Percentiles rank a stretch among this genome's conserved stretches.
Conservation (phyloP, 1,284 basidiomycete genomes). For the Leccinum subrobustum region DNA sequence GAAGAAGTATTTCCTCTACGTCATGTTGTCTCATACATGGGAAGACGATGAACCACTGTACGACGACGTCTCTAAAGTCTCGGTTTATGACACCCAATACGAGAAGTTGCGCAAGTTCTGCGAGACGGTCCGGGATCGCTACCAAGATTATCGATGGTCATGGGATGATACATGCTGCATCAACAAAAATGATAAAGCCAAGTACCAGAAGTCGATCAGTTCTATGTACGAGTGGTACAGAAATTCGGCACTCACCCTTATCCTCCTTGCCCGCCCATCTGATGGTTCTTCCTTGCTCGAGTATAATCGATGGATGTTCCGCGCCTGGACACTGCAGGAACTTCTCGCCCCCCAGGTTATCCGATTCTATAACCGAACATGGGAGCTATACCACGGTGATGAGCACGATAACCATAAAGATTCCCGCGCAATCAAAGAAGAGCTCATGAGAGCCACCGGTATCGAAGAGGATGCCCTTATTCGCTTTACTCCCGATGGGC, state of each 20-base stretch:
- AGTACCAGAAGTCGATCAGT: constrained; percentile 8
- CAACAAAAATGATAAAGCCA: constrained; percentile 1
- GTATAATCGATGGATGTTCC: constrained; percentile 20
- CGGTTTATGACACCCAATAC: constrained; percentile 8
- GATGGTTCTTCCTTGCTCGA: neutral
- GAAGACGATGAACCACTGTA: constrained; percentile 10
- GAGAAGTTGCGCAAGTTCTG: constrained; percentile 17
- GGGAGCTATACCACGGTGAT: constrained; percentile 7
- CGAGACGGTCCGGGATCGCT: constrained; percentile 2
- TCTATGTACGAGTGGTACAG: constrained; percentile 25
- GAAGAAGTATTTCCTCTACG: constrained; percentile 15
- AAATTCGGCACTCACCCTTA: constrained; percentile 16
- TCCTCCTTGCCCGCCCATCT: constrained; percentile 8
- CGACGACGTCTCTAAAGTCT: constrained; percentile 1
- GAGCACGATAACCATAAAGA: constrained; percentile 10
- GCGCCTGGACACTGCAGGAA: constrained; percentile 20
- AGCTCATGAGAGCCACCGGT: neutral
- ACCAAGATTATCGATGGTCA: constrained; percentile 4
- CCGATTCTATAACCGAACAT: constrained; percentile 13
- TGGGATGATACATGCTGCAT: constrained; percentile 20
- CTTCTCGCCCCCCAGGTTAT: constrained; percentile 12
- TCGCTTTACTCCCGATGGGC: constrained; percentile 8
- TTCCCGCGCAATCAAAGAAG: constrained; percentile 1
- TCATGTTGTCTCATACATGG: constrained; percentile 27
- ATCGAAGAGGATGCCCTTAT: neutral